Base-by-base conservation (phyloP, 768 basidiomycete species). In the Suillus weaverae region DNA sequence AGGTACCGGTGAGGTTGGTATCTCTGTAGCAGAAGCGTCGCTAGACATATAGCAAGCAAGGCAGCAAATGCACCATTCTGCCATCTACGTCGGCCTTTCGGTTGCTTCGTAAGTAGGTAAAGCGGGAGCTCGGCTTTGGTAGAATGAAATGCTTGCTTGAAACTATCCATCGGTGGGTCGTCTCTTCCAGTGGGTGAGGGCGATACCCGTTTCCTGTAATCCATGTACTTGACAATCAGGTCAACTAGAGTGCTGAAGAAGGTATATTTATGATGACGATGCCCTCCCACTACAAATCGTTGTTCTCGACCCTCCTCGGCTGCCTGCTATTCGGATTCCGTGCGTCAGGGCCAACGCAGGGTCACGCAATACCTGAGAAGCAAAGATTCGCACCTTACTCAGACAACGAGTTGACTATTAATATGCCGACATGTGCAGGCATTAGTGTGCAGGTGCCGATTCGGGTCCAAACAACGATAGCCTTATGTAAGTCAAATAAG, bases 1-100 rank as follows among this genome's bases (percentile, higher is more conserved):
- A 16, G 26, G 30, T 38, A 32, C 2, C 41, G 57, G 30, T 32
- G 53, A 3, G 44, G 62, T 30, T 60, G 18, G n/a, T 53, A 64
- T 41, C 14, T 32, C 38, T 36, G 46, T 35, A 51, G 35, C 36
- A 61, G 30, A 54, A 72, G 56, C 14, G 66, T 41, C 18, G 38
- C 60, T 1, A 65, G 33, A 44, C 73, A 14, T 18, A 75, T 50
- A 22, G 51, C 65, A 44, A 72, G 64, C 35, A 65, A 65, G 18
- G 46, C 30, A 16, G 39, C 22, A 8, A 72, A 51, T 35, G 69
- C 33, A 32, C 53, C 14, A 7, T 55, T 69, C 48, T 62, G 70
- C 70, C 71, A 66, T 39, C 60, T 60, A 36, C 8, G 38, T 20
- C 62, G 41, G 51, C n/a, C 36, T 8, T 50, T 26, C 61, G 66